These are phyloP conservation scores for Eragrostis nindensis DNA, from an alignment of 176 grass and related monocot species.

Conservation along the genomic window DNA sequence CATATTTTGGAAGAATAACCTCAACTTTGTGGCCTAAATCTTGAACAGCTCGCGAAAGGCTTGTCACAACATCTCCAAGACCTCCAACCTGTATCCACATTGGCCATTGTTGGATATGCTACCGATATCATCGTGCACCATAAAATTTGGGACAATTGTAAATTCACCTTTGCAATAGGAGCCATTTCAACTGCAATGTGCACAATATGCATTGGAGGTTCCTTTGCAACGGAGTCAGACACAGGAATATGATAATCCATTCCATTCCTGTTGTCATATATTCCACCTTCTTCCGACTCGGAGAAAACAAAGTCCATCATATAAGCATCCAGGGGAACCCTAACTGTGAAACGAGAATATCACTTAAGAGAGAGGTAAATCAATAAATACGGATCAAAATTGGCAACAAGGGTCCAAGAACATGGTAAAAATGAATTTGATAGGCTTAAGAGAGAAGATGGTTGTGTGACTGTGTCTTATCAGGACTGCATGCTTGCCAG, in stretches of 20 bases:
- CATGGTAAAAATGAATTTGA: background rate
- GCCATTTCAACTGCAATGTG: constrained; percentile 97
- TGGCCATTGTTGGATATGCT: background rate
- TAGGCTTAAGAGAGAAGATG: background rate
- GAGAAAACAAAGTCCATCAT: constrained; percentile 99
- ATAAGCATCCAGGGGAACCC: constrained; percentile 89
- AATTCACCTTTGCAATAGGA: constrained; percentile 89
- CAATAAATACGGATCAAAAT: constrained; percentile 27
- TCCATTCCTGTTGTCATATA: constrained; percentile 84
- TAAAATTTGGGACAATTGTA: background rate
- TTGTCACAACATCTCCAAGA: constrained; percentile 96
- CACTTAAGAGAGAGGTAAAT: background rate
- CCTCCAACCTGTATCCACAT: constrained; percentile 75
- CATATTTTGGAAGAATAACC: constrained; percentile 95
- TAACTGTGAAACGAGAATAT: constrained; percentile 59
- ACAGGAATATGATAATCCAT: constrained; percentile 97
- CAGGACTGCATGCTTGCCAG: background rate
- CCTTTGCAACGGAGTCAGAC: constrained; percentile 63
- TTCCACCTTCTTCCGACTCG: constrained; percentile 83
- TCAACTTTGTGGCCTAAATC: constrained; percentile 97
- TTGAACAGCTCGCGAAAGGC: constrained; percentile 95
- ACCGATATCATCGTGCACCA: background rate
- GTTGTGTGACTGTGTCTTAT: background rate
- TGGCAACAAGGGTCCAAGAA: constrained; percentile 7
- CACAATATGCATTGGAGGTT: constrained; percentile 95